Evolutionary conservation across 2,329 filamentous ascomycete species (phyloP), one percentile per base, ranked within the genome.

Genomic region (Sporothrix dimorphospora): DNA sequence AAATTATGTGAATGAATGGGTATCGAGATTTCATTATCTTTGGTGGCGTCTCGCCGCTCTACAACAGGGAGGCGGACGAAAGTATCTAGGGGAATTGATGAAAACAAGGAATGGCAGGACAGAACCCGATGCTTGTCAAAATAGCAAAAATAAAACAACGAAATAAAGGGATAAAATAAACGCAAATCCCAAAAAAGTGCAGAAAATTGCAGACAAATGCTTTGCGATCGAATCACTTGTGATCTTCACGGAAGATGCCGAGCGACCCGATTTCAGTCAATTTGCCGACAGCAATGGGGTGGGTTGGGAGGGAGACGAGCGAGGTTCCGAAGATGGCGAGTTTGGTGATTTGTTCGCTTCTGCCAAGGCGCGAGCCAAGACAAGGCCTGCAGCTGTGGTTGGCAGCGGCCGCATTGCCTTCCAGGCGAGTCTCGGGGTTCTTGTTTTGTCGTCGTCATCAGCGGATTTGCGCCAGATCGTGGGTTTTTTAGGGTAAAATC

Each of bases 41-140:
- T 27, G 9, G 59, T 19, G 27, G 27, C 53, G n/a, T 61, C 30
- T 21, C 34, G n/a, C 55, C 14, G 53, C 53, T 57, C 8, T n/a
- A 4, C 1, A 40, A 19, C 55, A 61, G 55, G 30, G 34, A 40
- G 30, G 55, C 55, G 30, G 19, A 61, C 55, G 4, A 67, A 34
- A 49, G 63, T 67, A 67, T 68, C 19, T 53, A 53, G 27, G 65
- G 47, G 65, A 68, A 53, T 53, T 47, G 65, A 68, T 53, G 30
- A 19, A 73, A 61, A 72, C 16, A 49, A 63, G 65, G 42, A 68
- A 70, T 51, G 69, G 12, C 30, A 72, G 57, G 51, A 59, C 61
- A 71, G 38, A 47, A 27, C 45, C 42, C n/a, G 5, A n/a, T 30
- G 42, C 38, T 63, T 16, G 63, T n/a, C 8, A 30, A n/a, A 30